Evolutionary conservation across 2,329 filamentous ascomycete genomes (phyloP).

Genomic region (Ascochyta clinopodiicola): DNA sequence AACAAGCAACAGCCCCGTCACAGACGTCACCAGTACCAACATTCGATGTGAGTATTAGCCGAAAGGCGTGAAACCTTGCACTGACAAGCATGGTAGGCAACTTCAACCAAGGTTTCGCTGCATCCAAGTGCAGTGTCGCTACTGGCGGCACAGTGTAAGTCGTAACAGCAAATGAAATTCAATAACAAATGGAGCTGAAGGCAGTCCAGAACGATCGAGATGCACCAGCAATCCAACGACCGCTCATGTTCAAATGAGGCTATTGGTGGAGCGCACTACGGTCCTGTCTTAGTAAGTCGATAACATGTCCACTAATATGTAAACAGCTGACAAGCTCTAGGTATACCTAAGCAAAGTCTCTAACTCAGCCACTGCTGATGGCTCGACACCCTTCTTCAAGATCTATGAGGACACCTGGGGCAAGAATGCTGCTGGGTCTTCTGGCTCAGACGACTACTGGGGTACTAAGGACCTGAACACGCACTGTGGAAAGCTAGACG

Average conservation of each 20-base stretch:
- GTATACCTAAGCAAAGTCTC: constrained; percentile 55
- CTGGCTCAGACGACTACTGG: constrained; percentile 57
- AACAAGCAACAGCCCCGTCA: constrained; percentile 47
- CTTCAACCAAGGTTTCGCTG: constrained; percentile 32
- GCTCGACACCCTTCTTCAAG: constrained; percentile 63
- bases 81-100: constrained; percentile 23
- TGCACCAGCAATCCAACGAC: constrained; percentile 61
- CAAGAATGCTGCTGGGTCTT: constrained; percentile 49
- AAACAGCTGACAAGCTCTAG: background rate
- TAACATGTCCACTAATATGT: background rate
- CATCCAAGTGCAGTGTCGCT: constrained; percentile 54
- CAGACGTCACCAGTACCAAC: constrained; percentile 60
- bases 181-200: background rate
- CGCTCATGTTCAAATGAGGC: constrained; percentile 54
- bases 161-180: too few species aligned
- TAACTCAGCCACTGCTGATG: constrained; percentile 57
- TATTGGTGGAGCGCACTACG: constrained; percentile 48
- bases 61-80: background rate
- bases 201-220: constrained; percentile 42
- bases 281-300: constrained; percentile 58
- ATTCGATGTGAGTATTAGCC: constrained; percentile 53
- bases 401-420: constrained; percentile 61
- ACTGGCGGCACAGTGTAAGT: constrained; percentile 52
- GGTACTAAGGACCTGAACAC: constrained; percentile 56
- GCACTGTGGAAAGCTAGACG: constrained; percentile 56